Evolutionary conservation across 2,329 filamentous ascomycete genomes (phyloP).

Genomic region (Colletotrichum filicis): DNA sequence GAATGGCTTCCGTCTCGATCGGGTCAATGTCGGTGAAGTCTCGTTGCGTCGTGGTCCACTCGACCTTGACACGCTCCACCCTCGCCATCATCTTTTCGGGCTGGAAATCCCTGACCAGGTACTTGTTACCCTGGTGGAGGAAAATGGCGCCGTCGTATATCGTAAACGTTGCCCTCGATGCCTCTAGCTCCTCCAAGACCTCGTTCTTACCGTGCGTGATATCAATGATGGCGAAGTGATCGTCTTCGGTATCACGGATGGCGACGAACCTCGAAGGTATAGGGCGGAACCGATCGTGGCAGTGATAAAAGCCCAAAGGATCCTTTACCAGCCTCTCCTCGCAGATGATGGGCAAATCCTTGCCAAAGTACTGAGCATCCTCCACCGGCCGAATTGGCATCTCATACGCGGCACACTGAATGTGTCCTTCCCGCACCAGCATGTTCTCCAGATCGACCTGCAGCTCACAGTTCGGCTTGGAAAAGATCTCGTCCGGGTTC

Average conservation of each 20-base stretch:
- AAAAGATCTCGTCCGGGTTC: slow-evolving; percentile 94
- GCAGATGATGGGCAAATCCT: slow-evolving; percentile 77
- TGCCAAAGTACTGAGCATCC: slow-evolving; percentile 83
- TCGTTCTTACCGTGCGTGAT: slow-evolving; percentile 83
- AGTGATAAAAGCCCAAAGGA: slow-evolving; percentile 86
- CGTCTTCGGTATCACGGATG: slow-evolving; percentile 88
- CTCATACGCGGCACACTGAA: slow-evolving; percentile 95
- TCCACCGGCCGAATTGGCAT: slow-evolving; percentile 87
- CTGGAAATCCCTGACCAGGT: slow-evolving; percentile 89
- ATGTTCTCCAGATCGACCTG: slow-evolving; percentile 94
- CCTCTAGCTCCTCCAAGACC: slow-evolving; percentile 95
- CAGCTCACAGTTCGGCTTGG: slow-evolving; percentile 86
- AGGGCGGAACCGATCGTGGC: slow-evolving; percentile 87
- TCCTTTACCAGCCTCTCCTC: slow-evolving; percentile 80
- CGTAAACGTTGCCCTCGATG: slow-evolving; percentile 93
- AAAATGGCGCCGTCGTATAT: slow-evolving; percentile 98
- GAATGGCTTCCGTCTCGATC: slow-evolving; percentile 88
- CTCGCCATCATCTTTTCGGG: slow-evolving; percentile 84
- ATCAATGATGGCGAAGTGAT: slow-evolving; percentile 95
- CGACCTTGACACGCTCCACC: slow-evolving; percentile 89
- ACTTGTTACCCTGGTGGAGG: slow-evolving; percentile 93
- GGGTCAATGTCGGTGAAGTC: slow-evolving; percentile 96
- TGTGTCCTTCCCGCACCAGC: slow-evolving; percentile 89
- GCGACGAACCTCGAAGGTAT: slow-evolving; percentile 84
- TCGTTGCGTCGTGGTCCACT: slow-evolving; percentile 94